Evolutionary conservation across 2,329 filamentous ascomycete species (phyloP).

Genomic region (Claviceps africana): DNA sequence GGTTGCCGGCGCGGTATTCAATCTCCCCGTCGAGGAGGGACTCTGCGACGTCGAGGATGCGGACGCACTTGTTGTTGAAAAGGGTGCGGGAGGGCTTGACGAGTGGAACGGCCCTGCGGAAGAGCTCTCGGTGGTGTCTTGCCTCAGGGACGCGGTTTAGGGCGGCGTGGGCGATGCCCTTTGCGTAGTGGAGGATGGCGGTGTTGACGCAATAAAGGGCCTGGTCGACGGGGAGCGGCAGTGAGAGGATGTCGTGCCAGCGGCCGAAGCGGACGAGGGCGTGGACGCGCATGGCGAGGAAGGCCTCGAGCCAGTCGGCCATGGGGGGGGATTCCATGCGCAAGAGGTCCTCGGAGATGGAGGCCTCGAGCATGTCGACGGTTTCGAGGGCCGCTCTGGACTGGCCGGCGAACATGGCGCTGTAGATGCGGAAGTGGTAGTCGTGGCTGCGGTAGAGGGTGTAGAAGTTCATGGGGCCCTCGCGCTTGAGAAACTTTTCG

Average conservation of each 20-base stretch:
- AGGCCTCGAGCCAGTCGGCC: conserved; percentile 67
- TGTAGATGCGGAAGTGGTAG: conserved; percentile 62
- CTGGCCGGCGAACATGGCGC: conserved; percentile 63
- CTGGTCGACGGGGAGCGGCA: conserved; percentile 42
- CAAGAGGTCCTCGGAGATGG: conserved; percentile 49
- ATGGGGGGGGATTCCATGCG: conserved; percentile 54
- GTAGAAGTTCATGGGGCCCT: conserved; percentile 58
- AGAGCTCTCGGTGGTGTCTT: conserved; percentile 32
- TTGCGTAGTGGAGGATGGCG: conserved; percentile 54
- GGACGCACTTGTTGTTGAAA: conserved; percentile 25
- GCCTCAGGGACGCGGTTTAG: conserved; percentile 41
- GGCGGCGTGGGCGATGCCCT: conserved; percentile 52
- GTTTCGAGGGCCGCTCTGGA: conserved; percentile 48
- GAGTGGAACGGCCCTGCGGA: conserved; percentile 32
- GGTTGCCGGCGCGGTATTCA: conserved; percentile 50
- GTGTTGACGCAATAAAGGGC: conserved; percentile 55
- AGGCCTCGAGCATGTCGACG: conserved; percentile 41
- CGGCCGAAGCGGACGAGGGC: conserved; percentile 58
- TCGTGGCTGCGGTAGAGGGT: conserved; percentile 63
- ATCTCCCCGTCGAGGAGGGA: conserved; percentile 63
- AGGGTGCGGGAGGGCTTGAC: conserved; percentile 45
- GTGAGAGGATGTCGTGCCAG: conserved; percentile 50
- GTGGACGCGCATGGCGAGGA: conserved; percentile 53
- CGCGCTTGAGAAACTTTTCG: conserved; percentile 45
- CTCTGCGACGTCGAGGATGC: conserved; percentile 49